These are phyloP conservation scores for Sisymbrium irio DNA, from an alignment of 345 rosid species.

Conservation along the genomic window DNA sequence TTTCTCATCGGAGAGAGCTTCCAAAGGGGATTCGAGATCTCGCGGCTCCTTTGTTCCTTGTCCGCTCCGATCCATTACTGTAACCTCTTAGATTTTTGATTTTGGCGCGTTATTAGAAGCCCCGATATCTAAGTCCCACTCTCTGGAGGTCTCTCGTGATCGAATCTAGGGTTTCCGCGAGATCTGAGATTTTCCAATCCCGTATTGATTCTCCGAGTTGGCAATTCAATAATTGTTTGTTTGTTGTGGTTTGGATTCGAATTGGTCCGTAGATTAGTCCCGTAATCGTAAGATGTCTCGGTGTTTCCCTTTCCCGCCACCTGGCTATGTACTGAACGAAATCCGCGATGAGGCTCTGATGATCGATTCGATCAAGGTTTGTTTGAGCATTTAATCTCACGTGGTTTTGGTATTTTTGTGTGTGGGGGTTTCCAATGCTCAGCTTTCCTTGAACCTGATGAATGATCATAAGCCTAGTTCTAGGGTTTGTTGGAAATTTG, in stretches of 20 bases:
- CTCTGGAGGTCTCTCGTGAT: neutral
- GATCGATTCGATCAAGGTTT: conserved; percentile 65
- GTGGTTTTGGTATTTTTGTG: conserved; percentile 14
- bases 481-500: neutral
- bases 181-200: conserved; percentile 27
- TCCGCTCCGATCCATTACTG: conserved; percentile 16
- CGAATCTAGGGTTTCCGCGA: conserved; percentile 37
- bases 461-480: too few relatives aligned
- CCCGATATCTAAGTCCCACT: neutral
- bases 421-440: conserved; percentile 28
- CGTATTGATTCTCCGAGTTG: too few relatives aligned
- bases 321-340: conserved; percentile 41
- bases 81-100: conserved; percentile 9
- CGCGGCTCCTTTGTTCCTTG: conserved; percentile 12
- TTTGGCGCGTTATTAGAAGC: conserved; percentile 11
- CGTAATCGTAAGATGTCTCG: conserved; percentile 51
- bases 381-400: conserved; percentile 37
- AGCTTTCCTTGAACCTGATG: too few relatives aligned
- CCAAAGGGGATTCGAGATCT: conserved; percentile 16
- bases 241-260: neutral
- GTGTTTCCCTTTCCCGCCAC: conserved; percentile 62
- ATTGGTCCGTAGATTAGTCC: neutral
- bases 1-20: conserved; percentile 24
- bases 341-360: conserved; percentile 42
- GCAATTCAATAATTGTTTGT: neutral